Base-by-base conservation (phyloP, 495 filamentous ascomycete genomes). In the Clavariopsis aquatica region DNA sequence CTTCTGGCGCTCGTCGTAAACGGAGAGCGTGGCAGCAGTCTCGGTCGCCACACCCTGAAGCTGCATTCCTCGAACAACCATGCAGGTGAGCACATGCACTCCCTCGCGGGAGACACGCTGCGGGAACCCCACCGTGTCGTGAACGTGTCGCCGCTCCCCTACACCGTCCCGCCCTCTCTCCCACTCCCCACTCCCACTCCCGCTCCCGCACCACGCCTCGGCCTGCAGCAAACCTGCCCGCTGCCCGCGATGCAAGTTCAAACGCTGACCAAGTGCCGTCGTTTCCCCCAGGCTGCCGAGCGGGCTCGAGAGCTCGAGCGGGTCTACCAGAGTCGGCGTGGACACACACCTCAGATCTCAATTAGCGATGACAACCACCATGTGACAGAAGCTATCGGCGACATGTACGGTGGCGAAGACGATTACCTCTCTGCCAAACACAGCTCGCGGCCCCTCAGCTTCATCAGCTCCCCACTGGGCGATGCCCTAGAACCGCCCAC, bases 341-440 rank as follows among this genome's bases (percentile, higher is more conserved):
- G 85, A 64, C 87, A 90, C 78, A 79, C 75, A 49, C 79, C 87
- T 61, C 81, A 87, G 65, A 75, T 89, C 61, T 89, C 87, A 62
- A 89, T 90, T 69, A 88, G 87, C 76, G 88, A 90, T 71, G 85
- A 88, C 67, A 91, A 84, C 76, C 93, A 98, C 80, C 94, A 98
- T 85, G 93, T 97, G 74, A 98, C 94, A 38, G 94, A 98, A 73
- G 90, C 93, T 49, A 97, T 98, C 73, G 93, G 92, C 38, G 91
- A 94, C 73, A 87, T 97, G 87, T 98, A 98, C 78, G 90, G 88
- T 70, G 89, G 93, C 72, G 85, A 89, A 10, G 51, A 53, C 74
- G 87, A 91, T 71, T 84, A 89, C 68, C 76, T 73, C 60, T 56
- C 53, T 23, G 19, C 20, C 49, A 76, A 70, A 28, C 72, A 71